phyloP scores from a whole-genome alignment of 163 green algal genomes.

The Volvox carteri region DNA sequence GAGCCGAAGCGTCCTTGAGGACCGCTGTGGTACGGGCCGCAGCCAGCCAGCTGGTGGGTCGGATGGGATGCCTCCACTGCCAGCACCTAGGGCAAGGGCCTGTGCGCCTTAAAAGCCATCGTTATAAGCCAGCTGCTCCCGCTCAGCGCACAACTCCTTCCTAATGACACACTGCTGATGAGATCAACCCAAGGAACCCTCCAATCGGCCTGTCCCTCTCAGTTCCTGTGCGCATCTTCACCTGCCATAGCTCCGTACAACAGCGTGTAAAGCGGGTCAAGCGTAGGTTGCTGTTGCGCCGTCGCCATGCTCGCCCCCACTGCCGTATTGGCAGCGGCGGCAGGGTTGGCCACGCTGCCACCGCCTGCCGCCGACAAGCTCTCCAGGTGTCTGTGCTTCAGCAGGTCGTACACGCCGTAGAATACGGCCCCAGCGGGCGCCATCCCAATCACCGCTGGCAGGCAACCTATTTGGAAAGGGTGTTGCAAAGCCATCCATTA shows the following conservation, averaged over 20 bases:
- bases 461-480: slow-evolving; percentile 63
- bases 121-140: no score
- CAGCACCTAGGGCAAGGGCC: no score
- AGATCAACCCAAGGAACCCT: no score
- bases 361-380: neutral
- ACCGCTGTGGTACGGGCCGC: no score
- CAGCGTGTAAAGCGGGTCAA: slow-evolving; percentile 72
- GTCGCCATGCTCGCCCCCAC: neutral
- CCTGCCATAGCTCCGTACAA: slow-evolving; percentile 78
- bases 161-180: no score
- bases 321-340: neutral
- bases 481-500: neutral
- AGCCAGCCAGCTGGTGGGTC: no score
- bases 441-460: slow-evolving; percentile 84
- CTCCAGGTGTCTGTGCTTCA: slow-evolving; percentile 73
- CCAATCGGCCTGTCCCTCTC: no score
- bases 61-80: no score
- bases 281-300: neutral
- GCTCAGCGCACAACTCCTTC: no score
- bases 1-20: no score
- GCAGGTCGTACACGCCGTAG: slow-evolving; percentile 87
- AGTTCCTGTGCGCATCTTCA: neutral
- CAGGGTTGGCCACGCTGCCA: neutral
- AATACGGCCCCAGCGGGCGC: slow-evolving; percentile 85
- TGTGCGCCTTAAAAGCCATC: no score